phyloP scores from a whole-genome alignment of 1,139 yeast species.

The Blastobotrys serpentis region DNA sequence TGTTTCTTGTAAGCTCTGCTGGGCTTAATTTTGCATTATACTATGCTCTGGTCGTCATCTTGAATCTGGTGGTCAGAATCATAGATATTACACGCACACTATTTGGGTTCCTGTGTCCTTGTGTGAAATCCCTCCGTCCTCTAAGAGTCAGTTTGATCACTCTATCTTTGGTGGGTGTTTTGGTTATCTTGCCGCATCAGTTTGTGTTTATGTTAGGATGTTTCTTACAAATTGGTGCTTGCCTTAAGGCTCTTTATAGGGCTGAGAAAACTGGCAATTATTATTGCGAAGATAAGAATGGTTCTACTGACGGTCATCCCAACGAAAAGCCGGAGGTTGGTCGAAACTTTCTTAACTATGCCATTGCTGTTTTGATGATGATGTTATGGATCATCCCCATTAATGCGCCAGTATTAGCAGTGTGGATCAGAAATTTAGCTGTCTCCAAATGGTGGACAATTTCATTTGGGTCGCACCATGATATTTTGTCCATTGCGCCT shows the following conservation, averaged over 20 bases:
- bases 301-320: neutral
- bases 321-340: neutral
- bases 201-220: constrained; percentile 40
- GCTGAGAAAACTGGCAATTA: neutral
- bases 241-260: constrained; percentile 3
- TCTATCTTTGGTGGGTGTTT: constrained; percentile 15
- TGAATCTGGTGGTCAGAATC: constrained; percentile 22
- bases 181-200: constrained; percentile 34
- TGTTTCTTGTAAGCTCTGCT: constrained; percentile 52
- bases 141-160: neutral
- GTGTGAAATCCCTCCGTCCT: constrained; percentile 1
- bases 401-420: constrained; percentile 37
- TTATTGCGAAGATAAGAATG: constrained; percentile 14
- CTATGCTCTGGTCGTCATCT: constrained; percentile 29
- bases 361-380: constrained; percentile 28
- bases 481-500: constrained; percentile 35
- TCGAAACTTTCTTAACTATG: constrained; percentile 20
- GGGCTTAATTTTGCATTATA: constrained; percentile 44
- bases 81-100: constrained; percentile 24
- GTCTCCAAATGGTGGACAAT: constrained; percentile 30
- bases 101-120: neutral
- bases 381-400: constrained; percentile 37
- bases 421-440: constrained; percentile 39
- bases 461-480: constrained; percentile 35
- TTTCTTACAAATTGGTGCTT: constrained; percentile 8